Evolutionary conservation across 2,329 filamentous ascomycete species (phyloP), one percentile per base, ranked within the genome.

Genomic region (Monosporascus sp.): DNA sequence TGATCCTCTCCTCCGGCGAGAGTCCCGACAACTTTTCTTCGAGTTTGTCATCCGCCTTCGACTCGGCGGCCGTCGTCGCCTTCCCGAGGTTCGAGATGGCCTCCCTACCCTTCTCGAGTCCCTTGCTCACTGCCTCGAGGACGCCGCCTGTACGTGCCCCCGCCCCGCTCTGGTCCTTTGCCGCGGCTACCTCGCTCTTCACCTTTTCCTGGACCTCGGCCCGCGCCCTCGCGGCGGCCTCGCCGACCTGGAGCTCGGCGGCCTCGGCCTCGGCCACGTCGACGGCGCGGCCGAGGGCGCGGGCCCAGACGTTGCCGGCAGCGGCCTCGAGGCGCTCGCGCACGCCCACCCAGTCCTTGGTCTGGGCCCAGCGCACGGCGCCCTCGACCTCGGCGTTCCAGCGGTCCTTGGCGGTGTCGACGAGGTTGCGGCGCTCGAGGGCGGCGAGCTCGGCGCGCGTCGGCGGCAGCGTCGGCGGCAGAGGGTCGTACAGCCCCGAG

Each of bases 311-410:
- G n/a, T 72, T 66, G 9, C 71, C 71, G 38, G 75, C 68, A 34
- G 70, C 67, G 16, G 72, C 73, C 67, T 87, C 84, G 59, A 84
- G 71, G 2, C 73, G 76, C 58, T 86, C 81, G 51, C 84, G 78
- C 51, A 85, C 77, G 50, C 78, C 77, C 48, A 76, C 72, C 86
- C 86, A 90, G 68, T 88, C 82, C 56, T 80, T 84, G 36, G 72
- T 77, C 71, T 91, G 83, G 53, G 83, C 80, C 78, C 83, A 86
- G 54, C 76, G 77, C 52, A 88, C 86, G 50, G 86, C 78, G 56
- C 77, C 76, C 68, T 87, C 81, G 37, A 93, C 71, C 70, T 93
- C 88, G 49, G 79, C 71, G 69, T 94, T 93, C 89, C 89, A 93
- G 56, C 82, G 77, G 64, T 89, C 86, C 75, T 93, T 93, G 62